These are phyloP conservation scores for Cyclostephanos tholiformis DNA, from an alignment of 108 stramenopile species.

Conservation along the genomic window DNA sequence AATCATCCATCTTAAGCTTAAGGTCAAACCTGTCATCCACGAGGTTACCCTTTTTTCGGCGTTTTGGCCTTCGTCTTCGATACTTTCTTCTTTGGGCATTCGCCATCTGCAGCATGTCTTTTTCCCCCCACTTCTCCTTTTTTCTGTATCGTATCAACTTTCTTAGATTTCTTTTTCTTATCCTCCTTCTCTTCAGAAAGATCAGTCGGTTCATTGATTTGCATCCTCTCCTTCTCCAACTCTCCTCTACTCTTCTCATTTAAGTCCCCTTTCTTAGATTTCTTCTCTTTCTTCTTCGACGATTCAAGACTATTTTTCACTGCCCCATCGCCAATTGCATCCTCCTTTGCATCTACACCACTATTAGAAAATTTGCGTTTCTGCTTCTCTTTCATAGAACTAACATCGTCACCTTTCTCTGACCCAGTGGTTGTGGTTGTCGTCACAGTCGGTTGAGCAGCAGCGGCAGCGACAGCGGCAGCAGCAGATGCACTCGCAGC, in stretches of 20 bases:
- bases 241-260: neutral
- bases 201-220: conserved; percentile 1
- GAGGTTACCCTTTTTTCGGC: conserved; percentile 11
- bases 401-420: conserved; percentile 3
- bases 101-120: neutral
- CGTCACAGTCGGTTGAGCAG: neutral
- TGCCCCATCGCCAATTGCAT: neutral
- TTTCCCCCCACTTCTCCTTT: neutral
- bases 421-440: neutral
- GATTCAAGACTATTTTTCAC: conserved; percentile 14
- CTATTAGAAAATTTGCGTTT: conserved; percentile 1
- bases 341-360: neutral
- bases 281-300: conserved; percentile 27
- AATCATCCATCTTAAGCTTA: neutral
- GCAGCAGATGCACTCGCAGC: conserved; percentile 40
- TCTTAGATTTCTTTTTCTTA: conserved; percentile 23
- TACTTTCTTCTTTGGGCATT: conserved; percentile 2
- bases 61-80: conserved; percentile 11
- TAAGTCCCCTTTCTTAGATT: neutral
- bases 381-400: conserved; percentile 18
- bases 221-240: neutral
- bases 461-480: conserved; percentile 11
- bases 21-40: neutral
- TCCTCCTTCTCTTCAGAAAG: conserved; percentile 10
- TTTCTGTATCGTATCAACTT: neutral